These are phyloP conservation scores for Xerocomus minutiporus DNA, from an alignment of 1,284 basidiomycete genomes.

Conservation along the genomic window DNA sequence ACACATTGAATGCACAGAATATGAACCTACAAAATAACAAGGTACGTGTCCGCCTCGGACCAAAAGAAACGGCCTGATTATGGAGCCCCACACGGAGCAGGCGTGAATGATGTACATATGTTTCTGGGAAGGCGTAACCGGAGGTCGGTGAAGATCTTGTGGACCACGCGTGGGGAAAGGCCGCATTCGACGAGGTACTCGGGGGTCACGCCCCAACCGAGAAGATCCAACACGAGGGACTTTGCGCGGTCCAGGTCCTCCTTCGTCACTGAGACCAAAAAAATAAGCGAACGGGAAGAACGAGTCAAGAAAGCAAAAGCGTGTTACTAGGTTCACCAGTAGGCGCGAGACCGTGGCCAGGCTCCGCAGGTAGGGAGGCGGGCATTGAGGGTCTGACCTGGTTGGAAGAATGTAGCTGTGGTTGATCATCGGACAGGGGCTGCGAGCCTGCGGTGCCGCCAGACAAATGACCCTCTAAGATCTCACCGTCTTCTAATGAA, in stretches of 20 bases:
- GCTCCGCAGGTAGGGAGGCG: background rate
- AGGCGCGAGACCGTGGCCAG: background rate
- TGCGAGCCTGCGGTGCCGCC: background rate
- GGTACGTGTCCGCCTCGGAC: background rate
- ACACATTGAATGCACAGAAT: background rate
- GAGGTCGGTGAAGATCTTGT: constrained; percentile 40
- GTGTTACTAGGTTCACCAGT: constrained; percentile 10
- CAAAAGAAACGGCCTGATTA: background rate
- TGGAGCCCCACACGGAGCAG: background rate
- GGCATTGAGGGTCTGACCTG: background rate
- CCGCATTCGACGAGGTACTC: constrained; percentile 42
- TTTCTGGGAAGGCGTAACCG: constrained; percentile 33
- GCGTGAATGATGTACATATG: background rate
- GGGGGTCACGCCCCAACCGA: constrained; percentile 43
- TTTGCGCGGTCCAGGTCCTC: constrained; percentile 38
- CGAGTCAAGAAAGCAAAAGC: background rate
- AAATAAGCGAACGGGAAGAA: background rate
- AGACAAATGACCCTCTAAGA: constrained; percentile 11
- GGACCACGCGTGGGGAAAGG: constrained; percentile 36
- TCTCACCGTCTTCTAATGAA: constrained; percentile 21
- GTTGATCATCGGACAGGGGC: background rate
- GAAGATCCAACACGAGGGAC: constrained; percentile 40
- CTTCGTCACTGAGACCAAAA: constrained; percentile 27
- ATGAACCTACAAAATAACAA: background rate
- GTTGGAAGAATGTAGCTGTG: background rate